phyloP scores from a whole-genome alignment of 768 basidiomycete genomes.

The Coprinopsis cinerea region DNA sequence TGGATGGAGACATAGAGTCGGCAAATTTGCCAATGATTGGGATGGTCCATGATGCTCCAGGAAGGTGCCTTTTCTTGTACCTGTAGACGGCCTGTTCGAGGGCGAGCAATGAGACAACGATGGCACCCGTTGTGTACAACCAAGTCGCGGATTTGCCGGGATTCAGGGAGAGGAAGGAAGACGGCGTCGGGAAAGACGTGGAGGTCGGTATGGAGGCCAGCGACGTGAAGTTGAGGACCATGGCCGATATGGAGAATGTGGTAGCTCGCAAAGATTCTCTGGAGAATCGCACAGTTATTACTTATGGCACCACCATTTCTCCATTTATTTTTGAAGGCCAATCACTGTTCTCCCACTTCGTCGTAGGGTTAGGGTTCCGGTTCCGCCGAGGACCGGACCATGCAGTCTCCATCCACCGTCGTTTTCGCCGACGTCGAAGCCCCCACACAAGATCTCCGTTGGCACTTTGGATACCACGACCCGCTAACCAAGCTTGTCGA shows the following conservation, averaged over 20 bases:
- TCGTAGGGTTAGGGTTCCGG: too few species aligned
- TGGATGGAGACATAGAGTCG: slow-evolving; percentile 84
- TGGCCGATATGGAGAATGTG: slow-evolving; percentile 23
- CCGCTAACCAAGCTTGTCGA: too few species aligned
- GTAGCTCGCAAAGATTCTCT: slow-evolving; percentile 7
- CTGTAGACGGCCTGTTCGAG: slow-evolving; percentile 89
- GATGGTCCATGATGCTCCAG: slow-evolving; percentile 88
- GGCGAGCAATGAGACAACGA: slow-evolving; percentile 69
- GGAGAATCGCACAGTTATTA: too few species aligned
- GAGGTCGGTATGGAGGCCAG: slow-evolving; percentile 40
- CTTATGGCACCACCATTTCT: too few species aligned
- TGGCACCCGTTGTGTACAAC: slow-evolving; percentile 63
- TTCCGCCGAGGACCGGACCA: too few species aligned
- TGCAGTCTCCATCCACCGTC: too few species aligned
- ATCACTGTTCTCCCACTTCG: too few species aligned
- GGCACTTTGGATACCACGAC: too few species aligned
- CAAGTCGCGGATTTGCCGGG: slow-evolving; percentile 37
- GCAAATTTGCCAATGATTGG: slow-evolving; percentile 97
- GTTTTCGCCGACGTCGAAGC: too few species aligned
- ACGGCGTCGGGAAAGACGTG: slow-evolving; percentile 35
- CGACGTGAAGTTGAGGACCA: slow-evolving; percentile 28
- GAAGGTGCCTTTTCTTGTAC: slow-evolving; percentile 81
- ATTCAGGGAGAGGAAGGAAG: slow-evolving; percentile 36
- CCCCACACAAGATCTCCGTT: too few species aligned
- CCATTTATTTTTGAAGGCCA: too few species aligned